Percentiles rank a stretch among this genome's conserved stretches.
phyloP scores from a whole-genome alignment of 768 basidiomycete species.

The Tylopilus rubrobrunneus region DNA sequence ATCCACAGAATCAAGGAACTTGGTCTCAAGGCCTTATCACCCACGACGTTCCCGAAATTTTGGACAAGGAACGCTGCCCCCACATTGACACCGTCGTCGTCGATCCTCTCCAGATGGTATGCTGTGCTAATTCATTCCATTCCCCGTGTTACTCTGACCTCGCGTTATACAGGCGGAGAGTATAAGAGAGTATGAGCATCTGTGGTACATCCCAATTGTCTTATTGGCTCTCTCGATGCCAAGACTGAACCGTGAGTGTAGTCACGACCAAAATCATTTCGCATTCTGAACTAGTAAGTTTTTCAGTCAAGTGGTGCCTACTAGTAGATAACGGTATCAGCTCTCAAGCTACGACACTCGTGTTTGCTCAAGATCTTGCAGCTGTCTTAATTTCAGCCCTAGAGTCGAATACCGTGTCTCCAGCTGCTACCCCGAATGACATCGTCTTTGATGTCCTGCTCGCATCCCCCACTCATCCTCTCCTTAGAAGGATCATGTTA shows the following conservation, averaged over 20 bases:
- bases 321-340: conserved; percentile 95
- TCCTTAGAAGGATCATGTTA: conserved; percentile 26
- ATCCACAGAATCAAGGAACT: conserved; percentile 74
- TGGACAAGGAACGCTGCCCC: conserved; percentile 75
- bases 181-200: conserved; percentile 87
- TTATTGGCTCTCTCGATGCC: conserved; percentile 78
- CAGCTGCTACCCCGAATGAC: conserved; percentile 81
- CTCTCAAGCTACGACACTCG: conserved; percentile 83
- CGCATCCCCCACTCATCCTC: conserved; percentile 36
- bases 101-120: conserved; percentile 79
- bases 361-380: conserved; percentile 69
- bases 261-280: background rate
- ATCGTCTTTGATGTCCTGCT: conserved; percentile 88
- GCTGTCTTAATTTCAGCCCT: conserved; percentile 91
- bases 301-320: conserved; percentile 90
- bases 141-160: conserved; percentile 7
- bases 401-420: conserved; percentile 90
- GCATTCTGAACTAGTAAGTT: conserved; percentile 3
- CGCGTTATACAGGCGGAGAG: conserved; percentile 65
- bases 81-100: conserved; percentile 95
- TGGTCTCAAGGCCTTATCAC: conserved; percentile 71
- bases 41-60: conserved; percentile 72
- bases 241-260: conserved; percentile 63
- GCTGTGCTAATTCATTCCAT: conserved; percentile 30
- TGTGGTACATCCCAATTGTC: conserved; percentile 95